Evolutionary conservation across 176 grass and related monocot species (phyloP).

Genomic region (bread wheat (Triticum aestivum)): DNA sequence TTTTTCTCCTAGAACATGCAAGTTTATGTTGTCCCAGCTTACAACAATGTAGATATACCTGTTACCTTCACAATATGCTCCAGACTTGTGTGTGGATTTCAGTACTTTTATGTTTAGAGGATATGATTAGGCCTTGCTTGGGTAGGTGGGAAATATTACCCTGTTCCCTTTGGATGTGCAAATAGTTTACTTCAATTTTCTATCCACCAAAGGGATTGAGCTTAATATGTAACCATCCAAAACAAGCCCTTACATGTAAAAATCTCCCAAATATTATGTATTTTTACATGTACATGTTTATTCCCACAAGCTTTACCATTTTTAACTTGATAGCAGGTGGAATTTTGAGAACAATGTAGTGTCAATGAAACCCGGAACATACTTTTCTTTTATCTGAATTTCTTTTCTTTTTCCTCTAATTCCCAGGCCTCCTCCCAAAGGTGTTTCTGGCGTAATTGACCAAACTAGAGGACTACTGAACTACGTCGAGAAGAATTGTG

Average conservation of each 20-base stretch:
- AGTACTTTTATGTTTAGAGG: not conserved
- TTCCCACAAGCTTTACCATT: not conserved
- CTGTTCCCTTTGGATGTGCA: no score
- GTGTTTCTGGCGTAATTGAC: constrained; percentile 68
- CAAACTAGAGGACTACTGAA: constrained; percentile 89
- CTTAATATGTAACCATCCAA: not conserved
- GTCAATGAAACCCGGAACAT: not conserved
- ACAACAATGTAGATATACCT: not conserved
- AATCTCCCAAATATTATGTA: not conserved
- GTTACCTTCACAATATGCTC: not conserved
- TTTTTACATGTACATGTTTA: not conserved
- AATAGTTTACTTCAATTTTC: not conserved
- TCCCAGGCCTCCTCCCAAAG: constrained; percentile 74
- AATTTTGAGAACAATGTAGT: not conserved
- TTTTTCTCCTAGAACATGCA: not conserved
- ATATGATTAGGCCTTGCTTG: not conserved
- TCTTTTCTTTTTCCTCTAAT: not conserved
- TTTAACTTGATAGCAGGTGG: not conserved
- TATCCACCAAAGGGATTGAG: not conserved
- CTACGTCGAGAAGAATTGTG: constrained; percentile 77
- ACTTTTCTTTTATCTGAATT: not conserved
- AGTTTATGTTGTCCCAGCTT: not conserved
- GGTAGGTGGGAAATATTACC: no score
- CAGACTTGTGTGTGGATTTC: not conserved
- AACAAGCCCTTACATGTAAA: not conserved